phyloP scores from a whole-genome alignment of 1,284 basidiomycete genomes.

The Ceratobasidium sp. region DNA sequence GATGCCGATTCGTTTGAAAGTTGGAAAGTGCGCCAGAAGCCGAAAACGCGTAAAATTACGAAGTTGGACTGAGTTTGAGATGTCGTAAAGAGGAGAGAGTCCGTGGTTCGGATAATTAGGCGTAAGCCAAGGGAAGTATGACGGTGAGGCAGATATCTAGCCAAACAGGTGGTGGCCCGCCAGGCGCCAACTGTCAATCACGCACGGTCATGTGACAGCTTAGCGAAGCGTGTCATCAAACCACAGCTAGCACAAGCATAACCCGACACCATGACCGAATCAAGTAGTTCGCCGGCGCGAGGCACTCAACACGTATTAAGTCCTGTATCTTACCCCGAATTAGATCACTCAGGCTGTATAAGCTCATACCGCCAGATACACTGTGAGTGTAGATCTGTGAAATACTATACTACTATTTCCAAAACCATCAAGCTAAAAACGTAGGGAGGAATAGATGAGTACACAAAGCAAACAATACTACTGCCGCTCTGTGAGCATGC shows the following conservation, averaged over 20 bases:
- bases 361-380: no score
- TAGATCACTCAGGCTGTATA: no score
- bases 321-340: no score
- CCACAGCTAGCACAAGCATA: conserved; percentile 7
- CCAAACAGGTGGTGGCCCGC: conserved; percentile 18
- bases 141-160: neutral
- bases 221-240: conserved; percentile 18
- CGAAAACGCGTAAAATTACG: neutral
- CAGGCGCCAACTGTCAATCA: conserved; percentile 10
- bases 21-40: neutral
- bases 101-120: neutral
- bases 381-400: no score
- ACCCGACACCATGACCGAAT: neutral
- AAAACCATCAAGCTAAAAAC: neutral
- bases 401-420: no score
- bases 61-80: neutral
- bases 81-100: no score
- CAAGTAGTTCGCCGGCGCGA: neutral
- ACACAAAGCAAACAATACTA: neutral
- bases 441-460: neutral
- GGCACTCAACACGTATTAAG: neutral
- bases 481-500: neutral
- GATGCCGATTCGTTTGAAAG: neutral
- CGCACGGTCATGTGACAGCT: conserved; percentile 26
- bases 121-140: neutral